Base-by-base conservation (phyloP, 305 asterid species). In the Solanum hybrid region DNA sequence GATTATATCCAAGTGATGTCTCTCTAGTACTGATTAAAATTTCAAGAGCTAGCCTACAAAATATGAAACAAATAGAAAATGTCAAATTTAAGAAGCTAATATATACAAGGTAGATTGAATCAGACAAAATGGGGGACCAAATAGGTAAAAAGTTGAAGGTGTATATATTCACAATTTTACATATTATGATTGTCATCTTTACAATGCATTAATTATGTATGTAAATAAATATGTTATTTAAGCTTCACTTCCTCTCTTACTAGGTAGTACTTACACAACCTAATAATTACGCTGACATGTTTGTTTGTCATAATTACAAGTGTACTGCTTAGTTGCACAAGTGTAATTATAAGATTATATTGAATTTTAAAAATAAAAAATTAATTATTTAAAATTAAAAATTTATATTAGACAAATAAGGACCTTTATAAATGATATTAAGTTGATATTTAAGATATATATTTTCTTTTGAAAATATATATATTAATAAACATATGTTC, bases 41-140 rank as follows among this genome's bases (percentile, higher is more conserved):
- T 38, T 4, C 86, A 80, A 80, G 71, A 15, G 37, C 38, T 81
- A 86, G 12, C 10, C 38, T 26, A 24, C 81, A 86, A 69, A 36
- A 24, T 26, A 38, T 71, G 17, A 24, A 87, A 87, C 80, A 75
- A 73, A 87, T 81, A 75, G 27, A n/a, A 34, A 37, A 26, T 51
- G 72, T 69, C 84, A 72, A 71, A 56, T 64, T 86, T 1, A 86
- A 86, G 88, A 86, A 32, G 88, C 78, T 66, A 56, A 51, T 51
- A 15, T 5, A 51, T 51, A 5, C 2, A 6, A 10, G 45, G 29
- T 34, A 31, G 45, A 19, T 19, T 77, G 84, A 35, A 78, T 35
- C 31, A 78, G 85, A 78, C 56, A 36, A 78, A 40, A 40, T 40
- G 36, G 36, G 36, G 36, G 66, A 13, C 86, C 66, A 80, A 80